Base-by-base conservation (phyloP, 495 filamentous ascomycete genomes). In the Penicillium alfredii region DNA sequence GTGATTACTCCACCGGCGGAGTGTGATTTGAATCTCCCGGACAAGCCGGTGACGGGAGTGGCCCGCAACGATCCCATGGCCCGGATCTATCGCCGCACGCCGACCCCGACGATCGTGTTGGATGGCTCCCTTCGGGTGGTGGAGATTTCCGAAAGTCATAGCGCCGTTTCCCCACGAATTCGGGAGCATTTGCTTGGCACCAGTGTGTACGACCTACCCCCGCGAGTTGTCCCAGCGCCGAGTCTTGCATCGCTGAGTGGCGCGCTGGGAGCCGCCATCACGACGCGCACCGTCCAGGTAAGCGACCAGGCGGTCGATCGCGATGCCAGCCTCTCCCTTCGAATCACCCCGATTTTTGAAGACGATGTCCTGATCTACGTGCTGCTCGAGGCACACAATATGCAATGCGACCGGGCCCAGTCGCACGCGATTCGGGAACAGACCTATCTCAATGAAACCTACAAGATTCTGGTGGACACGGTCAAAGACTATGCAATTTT, bases 401-500 rank as follows among this genome's bases (percentile, higher is more conserved):
- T 51, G 19, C 58, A 56, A 11, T 23, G 17, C 1, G 42, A 60
- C 2, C 25, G 37, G 4, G 13, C 38, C 2, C 26, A 11, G 6
- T 17, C 32, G 16, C 2, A 34, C 4, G 43, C 41, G 4, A 28
- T 56, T 25, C 58, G 55, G 37, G 61, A 71, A 30, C 67, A 74
- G 7, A 37, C 63, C 0, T 66, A 67, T 40, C 48, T 69, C 21
- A 74, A 78, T 38, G 76, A 81, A 48, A 77, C 74, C 1, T 77
- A 78, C 45, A 72, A 69, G n/a, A 68, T 78, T 25, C 57, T 82
- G 6, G 62, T 82, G n/a, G 68, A 81, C 38, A 73, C 72, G 0
- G 74, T 81, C 38, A 77, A 77, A 47, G 78, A 81, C 40, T 82
- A 81, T 43, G 78, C 77, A 29, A 82, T 82, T 39, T 82, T 81